Conservation (phyloP, 2,329 filamentous ascomycete species). For the Pseudocercospora eumusae region DNA sequence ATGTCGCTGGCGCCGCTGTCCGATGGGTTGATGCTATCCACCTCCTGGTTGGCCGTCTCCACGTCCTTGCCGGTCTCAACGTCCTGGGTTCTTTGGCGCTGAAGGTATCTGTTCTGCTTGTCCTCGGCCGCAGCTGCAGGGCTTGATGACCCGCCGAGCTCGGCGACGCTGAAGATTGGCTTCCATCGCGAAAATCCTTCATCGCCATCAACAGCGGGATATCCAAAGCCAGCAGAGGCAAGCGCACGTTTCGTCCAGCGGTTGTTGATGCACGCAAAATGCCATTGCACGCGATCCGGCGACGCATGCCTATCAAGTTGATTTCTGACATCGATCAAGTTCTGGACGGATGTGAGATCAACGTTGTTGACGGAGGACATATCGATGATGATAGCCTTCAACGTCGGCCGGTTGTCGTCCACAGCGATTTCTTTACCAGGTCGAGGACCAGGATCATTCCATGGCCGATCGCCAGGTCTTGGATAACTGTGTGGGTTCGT, state of each 20-base stretch:
- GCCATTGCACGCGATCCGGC: conserved; percentile 87
- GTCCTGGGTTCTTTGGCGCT: conserved; percentile 38
- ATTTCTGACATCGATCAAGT: conserved; percentile 90
- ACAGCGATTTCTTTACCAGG: conserved; percentile 52
- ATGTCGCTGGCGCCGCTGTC: conserved; percentile 37
- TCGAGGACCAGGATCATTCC: conserved; percentile 87
- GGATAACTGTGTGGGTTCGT: conserved; percentile 69
- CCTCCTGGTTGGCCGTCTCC: conserved; percentile 31
- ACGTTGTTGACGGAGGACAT: conserved; percentile 93
- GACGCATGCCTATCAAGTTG: conserved; percentile 83
- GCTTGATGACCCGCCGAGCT: conserved; percentile 71
- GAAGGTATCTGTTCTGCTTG: conserved; percentile 57
- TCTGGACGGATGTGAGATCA: conserved; percentile 88
- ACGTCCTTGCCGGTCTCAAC: conserved; percentile 38
- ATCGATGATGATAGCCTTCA: conserved; percentile 90
- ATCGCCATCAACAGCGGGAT: conserved; percentile 61
- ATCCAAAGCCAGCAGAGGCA: conserved; percentile 83
- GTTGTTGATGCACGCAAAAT: conserved; percentile 91
- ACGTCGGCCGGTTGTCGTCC: conserved; percentile 61
- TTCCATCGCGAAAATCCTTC: conserved; percentile 71
- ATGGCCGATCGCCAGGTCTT: conserved; percentile 72
- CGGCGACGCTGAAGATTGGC: conserved; percentile 91
- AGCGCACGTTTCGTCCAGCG: conserved; percentile 92
- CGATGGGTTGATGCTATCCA: conserved; percentile 29
- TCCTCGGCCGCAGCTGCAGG: conserved; percentile 69